Base-by-base conservation (phyloP, 2,329 filamentous ascomycete genomes). In the Calonectria honghensis region DNA sequence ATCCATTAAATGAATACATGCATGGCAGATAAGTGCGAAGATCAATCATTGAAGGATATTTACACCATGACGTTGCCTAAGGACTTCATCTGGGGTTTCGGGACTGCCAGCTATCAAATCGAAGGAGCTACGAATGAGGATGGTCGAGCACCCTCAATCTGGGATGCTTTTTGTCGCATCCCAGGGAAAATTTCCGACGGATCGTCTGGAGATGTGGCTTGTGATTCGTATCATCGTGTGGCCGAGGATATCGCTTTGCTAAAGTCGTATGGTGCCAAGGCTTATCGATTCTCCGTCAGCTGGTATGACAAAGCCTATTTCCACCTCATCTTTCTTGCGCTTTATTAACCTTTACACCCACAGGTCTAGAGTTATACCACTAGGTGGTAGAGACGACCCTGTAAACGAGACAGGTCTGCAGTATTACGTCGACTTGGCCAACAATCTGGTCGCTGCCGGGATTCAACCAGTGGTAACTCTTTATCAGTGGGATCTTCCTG, bases 401-500 rank as follows among this genome's bases (percentile, higher is more conserved):
- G 83, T 97, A 85, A 97, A 97, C 87, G 89, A 94, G 81, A 90
- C 91, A 72, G 95, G 95, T 32, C 85, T 97, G 48, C 90, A 94
- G 79, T 93, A 95, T 87, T 98, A 97, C 84, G 88, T 92, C 82
- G 92, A 93, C 81, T 93, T 97, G 75, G 92, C 96, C 57, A 94
- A 97, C 82, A 93, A 95, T 81, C 89, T 97, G 63, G 88, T 94
- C 61, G 94, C 89, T 4, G 94, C 93, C 9, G 94, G 93, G 73
- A 97, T 97, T 80, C 91, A 89, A 29, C 95, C 95, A 1, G 92
- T 97, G 83, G 91, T 97, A 81, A 98, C 95, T 4, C 88, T 98
- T 18, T 95, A 94, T 85, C 95, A 98, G 86, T 97, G 95, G 95
- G 95, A 98, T 86, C 89, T 97, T 10, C 95, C 95, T 4, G 92